phyloP scores from a whole-genome alignment of 805 yeast genomes.

The Barnettozyma populi region DNA sequence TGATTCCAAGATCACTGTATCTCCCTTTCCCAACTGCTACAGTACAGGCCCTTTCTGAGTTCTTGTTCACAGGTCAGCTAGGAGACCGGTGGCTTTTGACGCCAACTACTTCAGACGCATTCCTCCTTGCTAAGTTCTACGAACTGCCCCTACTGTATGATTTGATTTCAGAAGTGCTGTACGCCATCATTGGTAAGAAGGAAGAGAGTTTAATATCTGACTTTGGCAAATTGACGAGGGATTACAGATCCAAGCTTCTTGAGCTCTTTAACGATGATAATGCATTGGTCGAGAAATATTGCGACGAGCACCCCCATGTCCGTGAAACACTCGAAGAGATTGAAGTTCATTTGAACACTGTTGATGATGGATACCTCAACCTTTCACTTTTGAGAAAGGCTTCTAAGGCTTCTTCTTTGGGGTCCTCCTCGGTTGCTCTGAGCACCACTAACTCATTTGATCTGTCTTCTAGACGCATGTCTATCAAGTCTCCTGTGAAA shows the following conservation, averaged over 20 bases:
- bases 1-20: slow-evolving; percentile 63
- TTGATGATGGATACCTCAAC: slow-evolving; percentile 65
- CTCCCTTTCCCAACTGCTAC: slow-evolving; percentile 61
- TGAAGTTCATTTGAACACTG: slow-evolving; percentile 49
- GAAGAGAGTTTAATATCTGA: slow-evolving; percentile 41
- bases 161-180: slow-evolving; percentile 60
- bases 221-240: slow-evolving; percentile 23
- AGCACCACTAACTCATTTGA: slow-evolving; percentile 11
- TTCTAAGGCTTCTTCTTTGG: slow-evolving; percentile 25
- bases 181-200: slow-evolving; percentile 63
- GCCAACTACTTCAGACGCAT: slow-evolving; percentile 62
- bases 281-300: slow-evolving; percentile 18
- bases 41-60: slow-evolving; percentile 63
- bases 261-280: slow-evolving; percentile 23
- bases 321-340: slow-evolving; percentile 39
- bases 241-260: slow-evolving; percentile 22
- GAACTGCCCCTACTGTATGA: slow-evolving; percentile 68
- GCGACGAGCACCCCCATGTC: slow-evolving; percentile 25
- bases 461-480: slow-evolving; percentile 7
- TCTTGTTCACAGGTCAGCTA: slow-evolving; percentile 72
- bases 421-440: slow-evolving; percentile 1
- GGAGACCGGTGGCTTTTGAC: slow-evolving; percentile 68
- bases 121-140: slow-evolving; percentile 57
- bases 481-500: slow-evolving; percentile 8
- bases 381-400: slow-evolving; percentile 46